Percentiles rank a stretch among this genome's conserved stretches.
Evolutionary conservation across 2,329 filamentous ascomycete genomes (phyloP).

Genomic region (Ceratocystis harringtonii): DNA sequence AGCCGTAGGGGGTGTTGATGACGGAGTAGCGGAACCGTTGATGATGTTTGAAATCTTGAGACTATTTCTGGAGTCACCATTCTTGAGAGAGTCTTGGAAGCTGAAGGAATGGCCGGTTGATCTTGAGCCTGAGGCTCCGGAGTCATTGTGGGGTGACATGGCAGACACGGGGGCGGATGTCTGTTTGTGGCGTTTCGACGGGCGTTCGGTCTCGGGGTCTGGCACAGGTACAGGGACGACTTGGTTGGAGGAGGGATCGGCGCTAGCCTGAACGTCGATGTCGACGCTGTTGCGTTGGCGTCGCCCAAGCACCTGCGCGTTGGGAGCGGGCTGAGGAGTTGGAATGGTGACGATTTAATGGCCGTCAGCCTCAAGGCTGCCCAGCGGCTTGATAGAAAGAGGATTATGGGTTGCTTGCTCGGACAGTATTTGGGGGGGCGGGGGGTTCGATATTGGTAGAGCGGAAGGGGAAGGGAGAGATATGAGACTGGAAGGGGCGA

Average conservation of each 20-base stretch:
- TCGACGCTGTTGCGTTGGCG: conserved; percentile 11
- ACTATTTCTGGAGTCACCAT: not conserved
- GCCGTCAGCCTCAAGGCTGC: conserved; percentile 12
- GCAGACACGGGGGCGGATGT: not conserved
- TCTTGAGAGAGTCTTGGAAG: not conserved
- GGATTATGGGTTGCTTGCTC: not conserved
- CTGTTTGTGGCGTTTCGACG: conserved; percentile 2
- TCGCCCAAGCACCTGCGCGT: conserved; percentile 13
- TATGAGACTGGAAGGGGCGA: not conserved
- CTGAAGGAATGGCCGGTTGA: not conserved
- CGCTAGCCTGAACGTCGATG: conserved; percentile 3
- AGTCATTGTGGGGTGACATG: not conserved
- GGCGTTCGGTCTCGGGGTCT: conserved; percentile 3
- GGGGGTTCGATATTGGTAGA: not conserved
- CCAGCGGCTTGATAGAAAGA: conserved; percentile 7
- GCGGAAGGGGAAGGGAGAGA: not conserved
- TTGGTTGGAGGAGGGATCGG: conserved; percentile 2
- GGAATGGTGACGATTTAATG: conserved; percentile 10
- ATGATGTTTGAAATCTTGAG: conserved; percentile 15
- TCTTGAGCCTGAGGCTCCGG: conserved; percentile 1
- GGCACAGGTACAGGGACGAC: not conserved
- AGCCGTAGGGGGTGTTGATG: not conserved
- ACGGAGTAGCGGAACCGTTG: conserved; percentile 4
- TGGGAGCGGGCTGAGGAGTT: not conserved
- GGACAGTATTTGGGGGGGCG: not conserved